phyloP scores from a whole-genome alignment of 2,329 filamentous ascomycete genomes.

The Phoma herbarum region DNA sequence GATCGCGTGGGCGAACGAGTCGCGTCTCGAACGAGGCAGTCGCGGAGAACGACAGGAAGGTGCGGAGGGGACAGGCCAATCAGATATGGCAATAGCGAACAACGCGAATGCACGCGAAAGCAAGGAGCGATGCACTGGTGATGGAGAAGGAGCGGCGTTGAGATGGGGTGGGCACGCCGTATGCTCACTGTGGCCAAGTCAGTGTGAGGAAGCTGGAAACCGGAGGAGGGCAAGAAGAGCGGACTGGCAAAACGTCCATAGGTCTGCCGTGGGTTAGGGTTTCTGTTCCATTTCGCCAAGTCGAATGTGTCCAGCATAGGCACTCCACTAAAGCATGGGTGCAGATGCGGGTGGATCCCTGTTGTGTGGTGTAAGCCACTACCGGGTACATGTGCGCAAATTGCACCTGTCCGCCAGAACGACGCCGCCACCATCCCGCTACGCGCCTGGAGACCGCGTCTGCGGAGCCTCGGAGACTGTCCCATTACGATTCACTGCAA shows the following conservation, averaged over 20 bases:
- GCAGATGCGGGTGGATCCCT: constrained; percentile 14
- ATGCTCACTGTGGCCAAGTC: constrained; percentile 31
- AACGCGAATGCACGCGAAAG: constrained; percentile 13
- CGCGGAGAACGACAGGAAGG: constrained; percentile 38
- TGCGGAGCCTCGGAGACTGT: constrained; percentile 3
- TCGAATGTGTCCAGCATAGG: neutral
- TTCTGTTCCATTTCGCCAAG: constrained; percentile 1
- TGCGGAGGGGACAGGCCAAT: constrained; percentile 30
- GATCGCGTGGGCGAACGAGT: constrained; percentile 26
- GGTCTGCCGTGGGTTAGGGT: neutral
- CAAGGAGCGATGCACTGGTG: constrained; percentile 21
- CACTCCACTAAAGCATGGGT: constrained; percentile 4
- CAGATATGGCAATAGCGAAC: constrained; percentile 7
- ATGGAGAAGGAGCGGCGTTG: constrained; percentile 25
- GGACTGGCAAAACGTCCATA: constrained; percentile 34
- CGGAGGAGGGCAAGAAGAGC: constrained; percentile 35
- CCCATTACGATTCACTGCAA: neutral
- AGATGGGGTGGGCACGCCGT: constrained; percentile 22
- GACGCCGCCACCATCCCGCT: constrained; percentile 12
- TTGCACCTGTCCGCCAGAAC: constrained; percentile 15
- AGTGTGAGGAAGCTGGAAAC: constrained; percentile 35
- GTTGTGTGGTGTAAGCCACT: constrained; percentile 16
- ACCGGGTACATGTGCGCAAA: constrained; percentile 22
- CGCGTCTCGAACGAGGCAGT: constrained; percentile 36
- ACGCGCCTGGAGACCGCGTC: constrained; percentile 14